A percentile compares a stretch with the other conserved stretches of the same genome.
Conservation (phyloP, 306 rosid genomes). For the Trichosanthes cucumerina region DNA sequence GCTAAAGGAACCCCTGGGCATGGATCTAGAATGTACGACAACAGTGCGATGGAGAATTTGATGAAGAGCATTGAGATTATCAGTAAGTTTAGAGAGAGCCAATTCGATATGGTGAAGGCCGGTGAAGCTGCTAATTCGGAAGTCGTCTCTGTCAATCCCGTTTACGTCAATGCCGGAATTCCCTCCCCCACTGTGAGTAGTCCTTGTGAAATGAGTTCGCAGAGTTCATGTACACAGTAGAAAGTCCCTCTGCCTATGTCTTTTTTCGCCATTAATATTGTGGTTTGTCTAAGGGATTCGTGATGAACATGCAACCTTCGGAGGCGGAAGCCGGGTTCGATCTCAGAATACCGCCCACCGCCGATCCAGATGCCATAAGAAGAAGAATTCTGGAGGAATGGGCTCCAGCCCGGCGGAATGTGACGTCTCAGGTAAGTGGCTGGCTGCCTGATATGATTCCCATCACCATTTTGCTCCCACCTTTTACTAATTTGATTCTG, state of each 20-base stretch:
- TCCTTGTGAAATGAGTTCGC: not conserved
- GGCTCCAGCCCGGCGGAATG: constrained; percentile 65
- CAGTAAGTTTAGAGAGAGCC: constrained; percentile 61
- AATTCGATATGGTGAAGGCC: constrained; percentile 66
- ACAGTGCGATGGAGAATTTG: constrained; percentile 80
- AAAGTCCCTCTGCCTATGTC: not conserved
- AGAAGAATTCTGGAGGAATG: constrained; percentile 66
- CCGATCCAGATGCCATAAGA: constrained; percentile 51
- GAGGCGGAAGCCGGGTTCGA: constrained; percentile 91
- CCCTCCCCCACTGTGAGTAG: constrained; percentile 46
- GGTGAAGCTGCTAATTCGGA: constrained; percentile 58
- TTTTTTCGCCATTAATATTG: not conserved
- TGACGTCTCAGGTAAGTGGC: constrained; percentile 57
- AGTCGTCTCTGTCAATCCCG: constrained; percentile 82
- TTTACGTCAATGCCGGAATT: constrained; percentile 63
- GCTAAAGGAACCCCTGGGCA: constrained; percentile 66
- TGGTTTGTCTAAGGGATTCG: constrained; percentile 54
- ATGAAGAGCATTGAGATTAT: constrained; percentile 65
- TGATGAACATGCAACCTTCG: constrained; percentile 86
- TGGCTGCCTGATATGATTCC: not conserved
- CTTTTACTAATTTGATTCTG: not conserved
- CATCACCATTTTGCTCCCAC: not conserved
- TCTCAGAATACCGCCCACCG: constrained; percentile 56
- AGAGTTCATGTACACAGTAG: not conserved
- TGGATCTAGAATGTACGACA: constrained; percentile 67